Percentiles rank a stretch among this genome's conserved stretches.
Conservation (phyloP, 73 alveolate genomes). For the Tetrahymena malaccensis region DNA sequence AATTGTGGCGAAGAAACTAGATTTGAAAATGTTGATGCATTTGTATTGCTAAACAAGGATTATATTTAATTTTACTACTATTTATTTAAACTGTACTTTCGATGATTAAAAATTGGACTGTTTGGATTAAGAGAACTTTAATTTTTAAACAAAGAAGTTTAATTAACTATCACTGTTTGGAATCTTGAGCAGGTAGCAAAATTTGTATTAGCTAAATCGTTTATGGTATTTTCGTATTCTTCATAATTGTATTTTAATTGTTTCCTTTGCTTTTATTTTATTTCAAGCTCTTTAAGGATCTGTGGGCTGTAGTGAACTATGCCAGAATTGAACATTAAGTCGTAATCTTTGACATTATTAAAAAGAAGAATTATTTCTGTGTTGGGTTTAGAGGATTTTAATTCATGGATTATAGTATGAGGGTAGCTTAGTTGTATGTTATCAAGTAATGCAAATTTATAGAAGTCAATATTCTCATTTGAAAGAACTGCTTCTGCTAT, state of each 20-base stretch:
- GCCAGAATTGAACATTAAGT: not conserved
- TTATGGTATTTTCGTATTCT: not conserved
- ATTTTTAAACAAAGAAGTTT: not conserved
- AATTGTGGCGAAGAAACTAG: not conserved
- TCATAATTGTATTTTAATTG: not conserved
- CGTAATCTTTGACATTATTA: not conserved
- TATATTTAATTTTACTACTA: no score
- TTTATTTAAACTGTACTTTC: not conserved
- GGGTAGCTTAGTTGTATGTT: not conserved
- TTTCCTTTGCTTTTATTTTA: not conserved
- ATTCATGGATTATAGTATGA: not conserved
- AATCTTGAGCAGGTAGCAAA: not conserved
- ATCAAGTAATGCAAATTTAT: not conserved
- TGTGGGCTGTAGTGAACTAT: not conserved
- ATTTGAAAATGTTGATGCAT: not conserved
- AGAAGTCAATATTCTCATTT: not conserved
- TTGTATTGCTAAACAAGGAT: not conserved
- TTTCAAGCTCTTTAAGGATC: not conserved
- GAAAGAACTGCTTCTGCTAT: not conserved
- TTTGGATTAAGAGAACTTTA: not conserved
- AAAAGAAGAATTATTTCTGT: not conserved
- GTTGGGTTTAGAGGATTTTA: not conserved
- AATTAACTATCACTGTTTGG: not conserved
- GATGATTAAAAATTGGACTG: not conserved
- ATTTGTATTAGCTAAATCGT: not conserved